Evolutionary conservation across 495 filamentous ascomycete genomes (phyloP), one percentile per base, ranked within the genome.

Genomic region (Penicillium riverlandense): DNA sequence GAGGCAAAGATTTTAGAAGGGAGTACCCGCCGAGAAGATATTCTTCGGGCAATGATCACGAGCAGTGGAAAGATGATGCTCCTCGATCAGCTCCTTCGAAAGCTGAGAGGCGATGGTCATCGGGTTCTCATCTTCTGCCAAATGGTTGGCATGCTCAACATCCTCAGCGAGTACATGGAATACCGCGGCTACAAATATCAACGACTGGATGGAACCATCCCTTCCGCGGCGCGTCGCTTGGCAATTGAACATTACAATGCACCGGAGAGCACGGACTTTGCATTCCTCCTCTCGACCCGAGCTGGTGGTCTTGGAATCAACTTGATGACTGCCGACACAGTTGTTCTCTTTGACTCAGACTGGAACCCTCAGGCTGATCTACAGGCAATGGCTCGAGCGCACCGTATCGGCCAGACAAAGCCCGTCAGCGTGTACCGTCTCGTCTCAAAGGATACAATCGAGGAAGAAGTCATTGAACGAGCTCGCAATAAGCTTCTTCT

Each of bases 11-110:
- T 96, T 38, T 65, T 96, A 31, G 80, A 77, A 44, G 86, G 83
- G 8, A 85, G 80, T 57, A 74, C 74, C 22, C 79, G 85, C 9
- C 85, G 88, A 11, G 90, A 96, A 55, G 92, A 97, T 59, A 78
- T 86, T 37, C 75, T 97, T 52, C 86, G 91, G 57, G 85, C 82
- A 35, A 77, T 97, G 47, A 94, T 99, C 54, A 90, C 88, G 10
- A 94, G 88, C 54, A 97, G 94, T 61, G 92, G 92, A 45, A 99
- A 99, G 66, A 95, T 99, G 91, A 96, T 97, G 84, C 76, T 99
- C 38, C 79, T 99, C 10, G 91, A 99, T 48, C 88, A 86, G 55
- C 79, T 99, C 27, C 77, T 99, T 27, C 81, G 83, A 6, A 99
- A 97, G 66, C 68, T 97, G 37, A 94, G 83, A 62, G 80, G 79